phyloP scores from a whole-genome alignment of 495 filamentous ascomycete species.

The Daldinia childiae region DNA sequence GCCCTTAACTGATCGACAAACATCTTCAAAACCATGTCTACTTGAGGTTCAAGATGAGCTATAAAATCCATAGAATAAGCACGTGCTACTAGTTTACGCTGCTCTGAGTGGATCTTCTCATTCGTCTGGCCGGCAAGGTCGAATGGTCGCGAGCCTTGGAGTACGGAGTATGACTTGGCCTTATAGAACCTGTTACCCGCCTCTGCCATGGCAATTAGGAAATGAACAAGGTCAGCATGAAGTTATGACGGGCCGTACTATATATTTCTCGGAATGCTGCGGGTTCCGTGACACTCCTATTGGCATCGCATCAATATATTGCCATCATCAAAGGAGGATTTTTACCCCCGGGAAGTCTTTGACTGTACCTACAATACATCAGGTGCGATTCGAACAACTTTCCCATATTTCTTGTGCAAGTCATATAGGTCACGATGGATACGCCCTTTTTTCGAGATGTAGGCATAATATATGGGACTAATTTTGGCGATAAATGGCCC shows the following conservation, averaged over 20 bases:
- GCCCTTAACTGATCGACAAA: neutral
- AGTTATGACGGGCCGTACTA: neutral
- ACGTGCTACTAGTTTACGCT: slow-evolving; percentile 28
- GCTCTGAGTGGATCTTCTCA: slow-evolving; percentile 27
- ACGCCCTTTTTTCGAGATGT: slow-evolving; percentile 8
- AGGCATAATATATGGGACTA: neutral
- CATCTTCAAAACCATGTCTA: slow-evolving; percentile 8
- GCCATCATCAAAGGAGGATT: neutral
- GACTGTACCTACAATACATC: neutral
- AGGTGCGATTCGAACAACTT: neutral
- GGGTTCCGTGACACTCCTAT: neutral
- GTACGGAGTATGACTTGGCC: slow-evolving; percentile 3
- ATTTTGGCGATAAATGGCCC: slow-evolving; percentile 2
- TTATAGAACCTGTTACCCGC: neutral
- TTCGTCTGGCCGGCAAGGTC: slow-evolving; percentile 19
- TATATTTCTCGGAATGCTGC: neutral
- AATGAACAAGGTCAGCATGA: neutral
- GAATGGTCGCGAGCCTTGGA: slow-evolving; percentile 22
- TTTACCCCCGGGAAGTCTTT: no score
- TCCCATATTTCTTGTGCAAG: neutral
- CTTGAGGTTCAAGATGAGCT: slow-evolving; percentile 17
- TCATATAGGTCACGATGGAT: neutral
- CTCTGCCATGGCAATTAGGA: neutral
- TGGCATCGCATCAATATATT: neutral
- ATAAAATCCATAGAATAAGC: slow-evolving; percentile 29